Percentiles rank a stretch among this genome's conserved stretches.
Evolutionary conservation across 2,329 filamentous ascomycete genomes (phyloP).

Genomic region (Exophiala sideris): DNA sequence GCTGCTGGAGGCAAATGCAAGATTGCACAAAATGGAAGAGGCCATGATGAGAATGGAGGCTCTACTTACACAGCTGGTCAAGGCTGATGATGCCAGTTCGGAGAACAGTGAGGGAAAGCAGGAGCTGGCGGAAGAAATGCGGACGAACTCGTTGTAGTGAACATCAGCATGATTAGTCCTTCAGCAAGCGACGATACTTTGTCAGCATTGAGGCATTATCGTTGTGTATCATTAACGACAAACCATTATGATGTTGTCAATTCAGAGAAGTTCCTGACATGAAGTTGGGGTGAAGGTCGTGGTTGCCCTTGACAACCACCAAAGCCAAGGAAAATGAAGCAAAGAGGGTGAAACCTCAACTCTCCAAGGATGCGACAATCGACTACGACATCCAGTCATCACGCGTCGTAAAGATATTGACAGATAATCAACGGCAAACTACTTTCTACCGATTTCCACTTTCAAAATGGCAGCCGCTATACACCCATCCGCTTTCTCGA

Average conservation of each 20-base stretch:
- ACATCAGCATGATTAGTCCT: background rate
- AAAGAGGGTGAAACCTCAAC: background rate
- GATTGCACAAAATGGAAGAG: conserved; percentile 26
- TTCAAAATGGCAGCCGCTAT: conserved; percentile 19
- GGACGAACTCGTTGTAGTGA: conserved; percentile 10
- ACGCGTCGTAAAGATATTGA: background rate
- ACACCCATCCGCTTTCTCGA: conserved; percentile 17
- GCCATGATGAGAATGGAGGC: conserved; percentile 26
- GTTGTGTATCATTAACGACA: background rate
- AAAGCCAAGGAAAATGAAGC: background rate
- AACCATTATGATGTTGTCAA: background rate
- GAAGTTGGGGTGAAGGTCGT: background rate
- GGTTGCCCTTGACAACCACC: conserved; percentile 9
- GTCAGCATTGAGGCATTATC: background rate
- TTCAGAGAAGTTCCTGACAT: background rate
- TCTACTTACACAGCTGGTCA: conserved; percentile 22
- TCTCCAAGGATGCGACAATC: background rate
- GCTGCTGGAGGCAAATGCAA: conserved; percentile 24
- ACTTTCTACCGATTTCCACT: no score
- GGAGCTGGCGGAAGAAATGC: conserved; percentile 11
- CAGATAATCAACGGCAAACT: background rate
- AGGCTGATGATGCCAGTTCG: conserved; percentile 10
- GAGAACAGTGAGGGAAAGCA: conserved; percentile 17
- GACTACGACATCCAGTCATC: background rate
- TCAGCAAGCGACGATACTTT: conserved; percentile 4